Evolutionary conservation across 192 early-diverging fungal species (phyloP).

Genomic region (Oehlia diaphana): DNA sequence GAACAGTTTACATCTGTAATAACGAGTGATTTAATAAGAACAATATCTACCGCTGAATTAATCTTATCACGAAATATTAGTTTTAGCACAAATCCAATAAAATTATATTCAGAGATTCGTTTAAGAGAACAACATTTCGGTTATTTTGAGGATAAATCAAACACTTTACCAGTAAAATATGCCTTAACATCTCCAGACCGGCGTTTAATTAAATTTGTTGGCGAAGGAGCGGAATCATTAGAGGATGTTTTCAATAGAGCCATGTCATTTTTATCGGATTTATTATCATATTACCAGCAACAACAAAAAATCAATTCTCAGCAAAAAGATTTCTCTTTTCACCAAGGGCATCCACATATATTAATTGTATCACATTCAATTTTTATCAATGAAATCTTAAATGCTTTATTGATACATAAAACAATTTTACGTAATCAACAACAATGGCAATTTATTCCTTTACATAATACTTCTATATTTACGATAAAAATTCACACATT

Average conservation of each 20-base stretch:
- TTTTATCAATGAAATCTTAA: background rate
- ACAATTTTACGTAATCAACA: background rate
- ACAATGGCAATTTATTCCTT: background rate
- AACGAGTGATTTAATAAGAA: background rate
- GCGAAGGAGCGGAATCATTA: background rate
- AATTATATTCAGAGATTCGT: background rate
- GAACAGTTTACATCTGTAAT: background rate
- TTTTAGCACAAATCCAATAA: background rate
- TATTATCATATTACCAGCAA: background rate
- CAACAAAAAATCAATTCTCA: background rate
- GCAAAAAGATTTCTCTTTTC: background rate
- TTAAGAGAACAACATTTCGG: background rate
- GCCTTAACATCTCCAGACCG: background rate
- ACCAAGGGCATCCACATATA: background rate
- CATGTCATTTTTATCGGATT: background rate
- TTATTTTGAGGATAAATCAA: background rate
- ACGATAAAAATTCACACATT: background rate
- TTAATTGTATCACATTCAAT: background rate
- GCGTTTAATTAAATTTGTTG: background rate
- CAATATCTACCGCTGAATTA: background rate
- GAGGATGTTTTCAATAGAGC: background rate
- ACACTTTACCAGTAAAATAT: background rate
- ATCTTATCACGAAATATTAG: background rate
- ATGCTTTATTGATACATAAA: background rate
- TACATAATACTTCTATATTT: background rate